Conservation (phyloP, 2,329 filamentous ascomycete species). For the Epichloe amarillans region DNA sequence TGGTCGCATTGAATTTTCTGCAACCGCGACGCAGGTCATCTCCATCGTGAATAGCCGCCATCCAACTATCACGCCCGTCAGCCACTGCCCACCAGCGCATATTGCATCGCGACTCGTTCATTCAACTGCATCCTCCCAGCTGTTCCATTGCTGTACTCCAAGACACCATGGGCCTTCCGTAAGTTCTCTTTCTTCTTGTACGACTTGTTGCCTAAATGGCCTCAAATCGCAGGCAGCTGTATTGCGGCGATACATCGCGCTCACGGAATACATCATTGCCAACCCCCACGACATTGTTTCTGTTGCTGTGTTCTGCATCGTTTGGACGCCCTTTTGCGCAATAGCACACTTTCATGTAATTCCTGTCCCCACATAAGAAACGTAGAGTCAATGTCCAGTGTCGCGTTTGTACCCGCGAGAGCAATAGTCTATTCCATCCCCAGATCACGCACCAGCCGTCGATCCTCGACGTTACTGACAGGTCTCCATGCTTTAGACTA, state of each 20-base stretch:
- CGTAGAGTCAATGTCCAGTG: constrained; percentile 1
- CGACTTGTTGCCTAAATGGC: not conserved
- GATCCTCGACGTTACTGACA: constrained; percentile 6
- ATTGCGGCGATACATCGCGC: not conserved
- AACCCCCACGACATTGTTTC: not conserved
- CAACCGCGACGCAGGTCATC: not conserved
- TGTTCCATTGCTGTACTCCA: not conserved
- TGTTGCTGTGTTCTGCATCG: not conserved
- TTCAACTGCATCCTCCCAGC: not conserved
- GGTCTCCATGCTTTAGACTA: constrained; percentile 20
- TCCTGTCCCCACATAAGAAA: not conserved
- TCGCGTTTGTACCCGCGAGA: constrained; percentile 5
- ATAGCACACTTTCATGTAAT: not conserved
- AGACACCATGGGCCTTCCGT: constrained; percentile 33
- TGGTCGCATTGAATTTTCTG: not conserved
- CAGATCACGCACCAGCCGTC: not conserved
- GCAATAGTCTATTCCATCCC: not conserved
- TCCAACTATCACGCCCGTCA: not conserved
- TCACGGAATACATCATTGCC: not conserved
- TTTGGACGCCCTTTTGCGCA: not conserved
- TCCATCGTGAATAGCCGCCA: not conserved
- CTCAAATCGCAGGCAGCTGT: not conserved
- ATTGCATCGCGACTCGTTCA: not conserved
- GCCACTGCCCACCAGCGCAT: not conserved
- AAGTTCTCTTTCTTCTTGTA: constrained; percentile 19